Evolutionary conservation across 2,329 filamentous ascomycete genomes (phyloP).

Genomic region (Orbilia javanica): DNA sequence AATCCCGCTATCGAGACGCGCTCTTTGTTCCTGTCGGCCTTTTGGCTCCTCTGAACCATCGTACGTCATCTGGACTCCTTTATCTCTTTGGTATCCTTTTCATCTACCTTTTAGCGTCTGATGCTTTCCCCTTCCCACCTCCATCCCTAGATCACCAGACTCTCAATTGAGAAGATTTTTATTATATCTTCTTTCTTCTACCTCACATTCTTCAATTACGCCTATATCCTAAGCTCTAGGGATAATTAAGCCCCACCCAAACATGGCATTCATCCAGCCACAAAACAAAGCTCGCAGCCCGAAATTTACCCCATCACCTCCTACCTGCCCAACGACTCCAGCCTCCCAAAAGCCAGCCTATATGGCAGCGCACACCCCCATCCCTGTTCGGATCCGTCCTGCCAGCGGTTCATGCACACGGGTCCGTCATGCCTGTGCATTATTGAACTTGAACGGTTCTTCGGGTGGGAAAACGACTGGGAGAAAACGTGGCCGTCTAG

Average conservation of each 20-base stretch:
- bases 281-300: background rate
- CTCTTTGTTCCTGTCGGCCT: too few species aligned
- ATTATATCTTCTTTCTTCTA: too few species aligned
- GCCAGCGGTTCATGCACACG: background rate
- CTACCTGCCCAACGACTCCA: background rate
- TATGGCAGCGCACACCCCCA: background rate
- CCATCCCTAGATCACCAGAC: too few species aligned
- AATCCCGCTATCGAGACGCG: too few species aligned
- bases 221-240: too few species aligned
- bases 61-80: too few species aligned
- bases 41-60: too few species aligned
- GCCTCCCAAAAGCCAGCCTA: constrained; percentile 14
- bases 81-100: too few species aligned
- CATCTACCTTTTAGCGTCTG: too few species aligned
- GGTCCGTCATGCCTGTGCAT: background rate
- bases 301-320: constrained; percentile 12
- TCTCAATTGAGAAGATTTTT: too few species aligned
- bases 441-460: background rate
- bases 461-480: background rate
- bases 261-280: background rate
- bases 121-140: too few species aligned
- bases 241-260: background rate
- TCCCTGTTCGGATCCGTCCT: background rate
- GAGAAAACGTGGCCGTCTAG: background rate
- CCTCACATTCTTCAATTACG: too few species aligned